These are phyloP conservation scores for Aspergillus terreus DNA, from an alignment of 2,329 filamentous ascomycete species.

Conservation along the genomic window DNA sequence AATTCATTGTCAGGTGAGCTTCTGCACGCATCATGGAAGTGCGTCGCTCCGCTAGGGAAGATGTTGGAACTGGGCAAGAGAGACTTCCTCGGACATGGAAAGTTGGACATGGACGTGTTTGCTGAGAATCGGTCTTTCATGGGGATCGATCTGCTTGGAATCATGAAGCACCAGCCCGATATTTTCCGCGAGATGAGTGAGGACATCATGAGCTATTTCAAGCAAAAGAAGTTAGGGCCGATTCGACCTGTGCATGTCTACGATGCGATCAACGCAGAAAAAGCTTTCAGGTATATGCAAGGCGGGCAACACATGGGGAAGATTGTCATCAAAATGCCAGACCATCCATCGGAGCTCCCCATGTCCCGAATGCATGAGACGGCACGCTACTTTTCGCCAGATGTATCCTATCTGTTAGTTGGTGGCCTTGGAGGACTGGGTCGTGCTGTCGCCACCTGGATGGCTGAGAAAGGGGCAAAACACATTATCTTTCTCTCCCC, in stretches of 20 bases:
- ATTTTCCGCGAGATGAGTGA: constrained; percentile 8
- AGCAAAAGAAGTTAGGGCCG: constrained; percentile 7
- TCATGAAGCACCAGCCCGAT: constrained; percentile 7
- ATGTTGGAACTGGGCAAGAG: constrained; percentile 28
- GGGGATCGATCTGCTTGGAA: constrained; percentile 21
- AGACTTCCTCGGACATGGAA: constrained; percentile 18
- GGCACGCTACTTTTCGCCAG: constrained; percentile 1
- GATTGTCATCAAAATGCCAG: constrained; percentile 29
- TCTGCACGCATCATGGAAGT: constrained; percentile 28
- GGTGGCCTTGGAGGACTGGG: constrained; percentile 43
- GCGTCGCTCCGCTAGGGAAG: constrained; percentile 26
- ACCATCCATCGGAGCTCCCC: background rate
- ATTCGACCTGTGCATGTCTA: constrained; percentile 20
- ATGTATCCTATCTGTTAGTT: constrained; percentile 30
- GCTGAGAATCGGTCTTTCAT: constrained; percentile 18
- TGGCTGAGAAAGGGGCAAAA: constrained; percentile 33
- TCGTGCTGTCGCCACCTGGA: constrained; percentile 29
- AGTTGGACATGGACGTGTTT: constrained; percentile 22
- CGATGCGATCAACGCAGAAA: constrained; percentile 25
- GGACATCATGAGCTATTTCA: constrained; percentile 2
- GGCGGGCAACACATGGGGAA: constrained; percentile 45
- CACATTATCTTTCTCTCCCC: constrained; percentile 36
- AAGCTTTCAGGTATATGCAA: constrained; percentile 45
- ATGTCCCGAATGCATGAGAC: constrained; percentile 1
- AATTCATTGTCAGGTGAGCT: constrained; percentile 26